A percentile compares a stretch with the other conserved stretches of the same genome.
phyloP scores from a whole-genome alignment of 129 eudicot genomes.

The Escallonia rubra region DNA sequence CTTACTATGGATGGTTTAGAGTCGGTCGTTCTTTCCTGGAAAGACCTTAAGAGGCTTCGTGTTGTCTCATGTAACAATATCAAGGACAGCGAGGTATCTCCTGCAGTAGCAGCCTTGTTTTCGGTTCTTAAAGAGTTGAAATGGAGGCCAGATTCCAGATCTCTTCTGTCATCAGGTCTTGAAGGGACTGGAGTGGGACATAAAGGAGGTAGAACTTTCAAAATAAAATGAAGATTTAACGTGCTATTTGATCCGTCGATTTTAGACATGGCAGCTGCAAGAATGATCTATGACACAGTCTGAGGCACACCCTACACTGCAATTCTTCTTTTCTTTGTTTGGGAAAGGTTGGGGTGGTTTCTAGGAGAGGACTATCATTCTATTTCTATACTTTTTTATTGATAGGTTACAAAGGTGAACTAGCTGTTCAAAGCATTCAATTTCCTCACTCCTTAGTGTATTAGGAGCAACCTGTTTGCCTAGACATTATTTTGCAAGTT shows the following conservation, averaged over 20 bases:
- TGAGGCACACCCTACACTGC: too few relatives aligned
- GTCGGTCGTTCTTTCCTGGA: constrained; percentile 70
- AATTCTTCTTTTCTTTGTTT: too few relatives aligned
- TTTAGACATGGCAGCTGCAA: too few relatives aligned
- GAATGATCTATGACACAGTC: too few relatives aligned
- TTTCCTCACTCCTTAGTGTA: too few relatives aligned
- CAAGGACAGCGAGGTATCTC: constrained; percentile 72
- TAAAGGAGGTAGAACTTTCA: constrained; percentile 79
- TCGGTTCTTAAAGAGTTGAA: constrained; percentile 76
- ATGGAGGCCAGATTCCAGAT: constrained; percentile 90
- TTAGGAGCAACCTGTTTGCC: too few relatives aligned
- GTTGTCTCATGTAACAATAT: constrained; percentile 85
- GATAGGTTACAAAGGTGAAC: too few relatives aligned
- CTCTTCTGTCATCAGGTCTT: constrained; percentile 73
- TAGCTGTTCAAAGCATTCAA: too few relatives aligned
- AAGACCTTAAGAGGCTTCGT: constrained; percentile 70
- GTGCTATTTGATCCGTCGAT: background rate
- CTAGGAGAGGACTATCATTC: too few relatives aligned
- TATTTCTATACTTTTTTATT: too few relatives aligned
- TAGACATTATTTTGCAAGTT: too few relatives aligned
- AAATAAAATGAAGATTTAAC: constrained; percentile 30
- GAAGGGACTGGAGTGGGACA: constrained; percentile 87
- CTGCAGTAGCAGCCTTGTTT: constrained; percentile 72
- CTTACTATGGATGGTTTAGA: constrained; percentile 82
- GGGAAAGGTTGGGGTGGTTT: too few relatives aligned